A percentile compares a stretch with the other conserved stretches of the same genome.
phyloP scores from a whole-genome alignment of 345 rosid species.

The Reutealis trisperma region DNA sequence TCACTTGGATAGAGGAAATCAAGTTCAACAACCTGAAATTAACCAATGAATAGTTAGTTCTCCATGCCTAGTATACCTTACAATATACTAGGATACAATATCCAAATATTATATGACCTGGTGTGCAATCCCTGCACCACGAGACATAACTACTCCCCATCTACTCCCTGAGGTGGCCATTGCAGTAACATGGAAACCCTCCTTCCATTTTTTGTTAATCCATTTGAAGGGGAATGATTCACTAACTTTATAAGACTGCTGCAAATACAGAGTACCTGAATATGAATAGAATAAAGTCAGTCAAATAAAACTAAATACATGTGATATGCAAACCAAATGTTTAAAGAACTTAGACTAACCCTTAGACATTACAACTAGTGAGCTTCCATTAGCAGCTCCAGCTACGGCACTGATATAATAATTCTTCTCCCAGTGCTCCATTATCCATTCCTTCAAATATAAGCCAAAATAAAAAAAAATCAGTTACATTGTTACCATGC shows the following conservation, averaged over 20 bases:
- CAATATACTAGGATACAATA: background rate
- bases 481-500: background rate
- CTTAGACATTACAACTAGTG: constrained; percentile 98
- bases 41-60: constrained; percentile 5
- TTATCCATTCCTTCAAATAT: constrained; percentile 85
- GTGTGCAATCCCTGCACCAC: constrained; percentile 74
- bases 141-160: constrained; percentile 98
- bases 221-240: constrained; percentile 94
- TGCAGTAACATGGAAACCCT: constrained; percentile 86
- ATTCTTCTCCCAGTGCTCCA: constrained; percentile 99
- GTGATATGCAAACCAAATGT: background rate
- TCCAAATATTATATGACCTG: constrained; percentile 53
- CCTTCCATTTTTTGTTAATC: constrained; percentile 97
- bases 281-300: background rate
- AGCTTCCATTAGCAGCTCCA: constrained; percentile 87
- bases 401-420: constrained; percentile 93
- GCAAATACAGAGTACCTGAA: constrained; percentile 73
- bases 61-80: background rate
- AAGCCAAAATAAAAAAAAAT: background rate
- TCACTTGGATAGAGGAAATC: constrained; percentile 98
- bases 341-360: constrained; percentile 43
- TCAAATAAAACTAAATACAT: background rate
- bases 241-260: constrained; percentile 95
- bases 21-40: constrained; percentile 84
- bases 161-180: constrained; percentile 94